Evolutionary conservation across 805 yeast genomes (phyloP).

Genomic region (Starmerella vaccinii): DNA sequence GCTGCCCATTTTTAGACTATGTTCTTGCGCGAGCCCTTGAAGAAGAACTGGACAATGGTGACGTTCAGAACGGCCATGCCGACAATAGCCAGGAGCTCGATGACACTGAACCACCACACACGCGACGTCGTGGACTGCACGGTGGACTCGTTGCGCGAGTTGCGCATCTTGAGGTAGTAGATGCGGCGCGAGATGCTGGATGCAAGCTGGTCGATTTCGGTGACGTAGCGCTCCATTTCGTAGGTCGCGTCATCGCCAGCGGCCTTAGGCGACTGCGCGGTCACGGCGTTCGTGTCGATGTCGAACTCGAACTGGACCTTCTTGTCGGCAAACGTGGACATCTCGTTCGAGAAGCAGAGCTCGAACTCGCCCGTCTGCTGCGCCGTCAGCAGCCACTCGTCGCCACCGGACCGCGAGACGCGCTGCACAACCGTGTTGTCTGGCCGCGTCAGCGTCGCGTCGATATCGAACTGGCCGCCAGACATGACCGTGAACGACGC

Average conservation of each 20-base stretch:
- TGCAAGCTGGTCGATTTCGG: conserved; percentile 26
- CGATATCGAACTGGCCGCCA: conserved; percentile 73
- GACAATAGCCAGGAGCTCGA: conserved; percentile 63
- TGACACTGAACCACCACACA: conserved; percentile 62
- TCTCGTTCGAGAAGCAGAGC: conserved; percentile 73
- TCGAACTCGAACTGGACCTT: conserved; percentile 72
- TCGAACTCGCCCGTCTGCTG: conserved; percentile 67
- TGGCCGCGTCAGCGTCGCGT: conserved; percentile 51
- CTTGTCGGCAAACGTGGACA: conserved; percentile 74
- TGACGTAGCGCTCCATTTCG: conserved; percentile 28
- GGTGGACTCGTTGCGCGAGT: conserved; percentile 81
- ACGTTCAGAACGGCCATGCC: conserved; percentile 71
- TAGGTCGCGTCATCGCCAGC: conserved; percentile 27
- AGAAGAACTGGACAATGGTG: conserved; percentile 70
- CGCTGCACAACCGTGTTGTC: conserved; percentile 42
- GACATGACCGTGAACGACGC: conserved; percentile 76
- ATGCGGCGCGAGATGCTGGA: conserved; percentile 33
- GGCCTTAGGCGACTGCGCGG: conserved; percentile 49
- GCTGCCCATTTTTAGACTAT: conserved; percentile 28
- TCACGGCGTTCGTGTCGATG: conserved; percentile 35
- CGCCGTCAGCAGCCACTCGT: conserved; percentile 65
- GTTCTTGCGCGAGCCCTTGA: conserved; percentile 39
- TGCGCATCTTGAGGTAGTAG: conserved; percentile 81
- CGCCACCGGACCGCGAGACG: conserved; percentile 61
- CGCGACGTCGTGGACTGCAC: conserved; percentile 71